Evolutionary conservation across 2,329 filamentous ascomycete genomes (phyloP), one percentile per base, ranked within the genome.

Genomic region (Colletotrichum lini): DNA sequence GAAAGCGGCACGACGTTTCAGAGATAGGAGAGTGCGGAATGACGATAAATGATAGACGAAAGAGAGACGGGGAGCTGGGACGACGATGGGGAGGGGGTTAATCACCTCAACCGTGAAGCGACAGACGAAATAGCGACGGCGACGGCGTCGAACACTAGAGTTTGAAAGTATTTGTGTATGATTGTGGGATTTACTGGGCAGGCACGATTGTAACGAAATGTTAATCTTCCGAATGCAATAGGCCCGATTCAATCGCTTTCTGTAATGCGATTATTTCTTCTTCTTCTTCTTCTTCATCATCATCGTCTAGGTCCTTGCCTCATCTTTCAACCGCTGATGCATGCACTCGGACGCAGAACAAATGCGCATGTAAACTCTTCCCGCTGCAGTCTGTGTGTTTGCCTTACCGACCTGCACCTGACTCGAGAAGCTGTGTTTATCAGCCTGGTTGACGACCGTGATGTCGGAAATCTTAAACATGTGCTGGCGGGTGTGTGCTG

Each of bases 201-300:
- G 64, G 52, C 44, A 71, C 42, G 52, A 57, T 40, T 58, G 26
- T 26, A 38, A 67, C 38, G 57, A 67, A 68, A 63, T n/a, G 30
- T 58, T 26, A 59, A 58, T 10, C 44, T 65, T 47, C 40, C 54
- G n/a, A 45, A 26, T 30, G 35, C 16, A 4, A 50, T 13, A 26
- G 38, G 21, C 21, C 26, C 9, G 6, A 15, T 16, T 26, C 23
- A 13, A 23, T 18, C n/a, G 18, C 8, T 21, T 23, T 63, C 13
- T 21, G 23, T 6, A n/a, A 26, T 50, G 35, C 15, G 10, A 2
- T 7, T 42, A 63, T 4, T 26, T 13, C 7, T 12, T 18, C 15
- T 15, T 16, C 8, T 18, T 2, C 15, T 1, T 54, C n/a, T 35
- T 35, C 13, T 16, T 54, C 50, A n/a, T 35, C 16, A 12, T 38